Conservation (phyloP, 805 yeast genomes). For the Metschnikowia orientalis region DNA sequence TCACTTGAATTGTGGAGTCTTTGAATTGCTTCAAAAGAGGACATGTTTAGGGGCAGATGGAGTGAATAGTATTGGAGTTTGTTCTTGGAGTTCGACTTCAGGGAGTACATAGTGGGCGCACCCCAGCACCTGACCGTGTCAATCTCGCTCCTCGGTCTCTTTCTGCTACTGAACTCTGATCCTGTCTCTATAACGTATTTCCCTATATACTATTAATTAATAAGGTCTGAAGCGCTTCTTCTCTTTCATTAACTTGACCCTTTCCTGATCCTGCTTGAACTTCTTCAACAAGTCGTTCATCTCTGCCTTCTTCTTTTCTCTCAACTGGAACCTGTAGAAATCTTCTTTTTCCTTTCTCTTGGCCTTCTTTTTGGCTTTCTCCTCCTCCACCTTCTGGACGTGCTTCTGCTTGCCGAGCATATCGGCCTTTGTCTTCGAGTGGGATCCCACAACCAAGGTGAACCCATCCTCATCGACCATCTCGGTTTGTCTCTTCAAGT, state of each 20-base stretch:
- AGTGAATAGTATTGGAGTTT: constrained; percentile 2
- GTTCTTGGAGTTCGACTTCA: too few species aligned
- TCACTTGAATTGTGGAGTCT: constrained; percentile 5
- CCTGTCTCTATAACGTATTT: constrained; percentile 1
- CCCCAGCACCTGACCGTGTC: too few species aligned
- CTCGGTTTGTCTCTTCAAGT: constrained; percentile 50
- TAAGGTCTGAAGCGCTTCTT: constrained; percentile 85
- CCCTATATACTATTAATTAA: constrained; percentile 22
- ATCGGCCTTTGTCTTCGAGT: constrained; percentile 75
- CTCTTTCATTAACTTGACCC: constrained; percentile 72
- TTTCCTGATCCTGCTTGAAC: constrained; percentile 88
- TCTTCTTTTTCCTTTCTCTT: constrained; percentile 79
- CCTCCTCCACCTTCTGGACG: constrained; percentile 34
- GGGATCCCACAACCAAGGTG: constrained; percentile 82
- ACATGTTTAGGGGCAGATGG: too few species aligned
- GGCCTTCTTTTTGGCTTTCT: constrained; percentile 44
- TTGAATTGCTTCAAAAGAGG: constrained; percentile 5
- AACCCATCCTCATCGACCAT: constrained; percentile 92
- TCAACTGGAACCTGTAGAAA: constrained; percentile 92
- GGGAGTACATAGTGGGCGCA: too few species aligned
- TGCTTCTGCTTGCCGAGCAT: constrained; percentile 52
- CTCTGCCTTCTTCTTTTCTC: constrained; percentile 89
- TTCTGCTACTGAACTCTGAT: too few species aligned
- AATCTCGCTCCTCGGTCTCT: too few species aligned
- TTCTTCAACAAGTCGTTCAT: constrained; percentile 81